Base-by-base conservation (phyloP, 352 stramenopile genomes). In the Pythium brachiatum region DNA sequence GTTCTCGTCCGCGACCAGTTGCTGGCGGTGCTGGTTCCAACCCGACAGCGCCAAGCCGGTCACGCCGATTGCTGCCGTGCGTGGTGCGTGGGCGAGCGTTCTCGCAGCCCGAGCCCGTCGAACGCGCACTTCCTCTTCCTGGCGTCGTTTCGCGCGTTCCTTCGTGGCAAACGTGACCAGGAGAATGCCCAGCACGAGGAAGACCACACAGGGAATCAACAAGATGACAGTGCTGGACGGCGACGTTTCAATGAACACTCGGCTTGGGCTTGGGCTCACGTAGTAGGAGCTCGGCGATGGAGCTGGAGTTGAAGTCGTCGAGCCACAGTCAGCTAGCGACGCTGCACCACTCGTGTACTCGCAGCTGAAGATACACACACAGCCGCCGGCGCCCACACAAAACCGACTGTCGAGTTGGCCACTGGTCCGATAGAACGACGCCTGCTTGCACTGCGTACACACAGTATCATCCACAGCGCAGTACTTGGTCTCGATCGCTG, bases 311-410 rank as follows among this genome's bases (percentile, higher is more conserved):
- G n/a, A n/a, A n/a, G 29, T 34, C 5, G 5, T 2, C 23, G 25
- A 5, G 47, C 25, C 27, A 23, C 47, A 53, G 5, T 36, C 47
- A 2, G 7, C 47, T 34, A 53, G 36, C 39, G 39, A 13, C 32
- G 38, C 48, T 0, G 26, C 20, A 16, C 23, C 36, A 18, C 20
- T n/a, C 12, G 25, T 13, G 20, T 58, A 51, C 16, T 53, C 47
- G 50, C 58, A 64, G 47, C 50, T 58, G 36, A 43, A 32, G 7
- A 64, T 46, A 31, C 46, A 50, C 31, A 64, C 57, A 20, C 57
- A 64, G 25, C 58, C 47, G 13, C 36, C 50, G 38, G 25, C 50
- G 25, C 58, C 47, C 7, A 46, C 50, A 18, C 59, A 66, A 20
- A 66, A 66, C 15, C 59, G 50, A 26, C 44, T 66, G 38, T 60